Conservation (phyloP, 2,329 filamentous ascomycete genomes). For the Cladosporium colombiae region DNA sequence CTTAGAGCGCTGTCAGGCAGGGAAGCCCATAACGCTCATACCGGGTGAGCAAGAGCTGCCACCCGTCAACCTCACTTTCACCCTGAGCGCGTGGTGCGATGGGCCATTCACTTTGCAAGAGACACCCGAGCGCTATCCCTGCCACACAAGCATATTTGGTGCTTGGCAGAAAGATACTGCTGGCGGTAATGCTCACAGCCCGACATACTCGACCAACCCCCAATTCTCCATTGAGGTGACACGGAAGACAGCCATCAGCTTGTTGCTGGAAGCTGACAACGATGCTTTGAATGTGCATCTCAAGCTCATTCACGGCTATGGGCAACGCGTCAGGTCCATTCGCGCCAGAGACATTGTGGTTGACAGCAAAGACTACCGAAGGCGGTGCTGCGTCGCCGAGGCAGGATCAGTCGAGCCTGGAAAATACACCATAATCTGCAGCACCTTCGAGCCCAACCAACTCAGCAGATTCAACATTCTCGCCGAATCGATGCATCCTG, state of each 20-base stretch:
- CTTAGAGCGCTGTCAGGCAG: conserved; percentile 62
- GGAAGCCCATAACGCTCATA: conserved; percentile 62
- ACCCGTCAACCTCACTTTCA: conserved; percentile 75
- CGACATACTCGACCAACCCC: conserved; percentile 81
- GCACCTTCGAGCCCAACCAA: conserved; percentile 83
- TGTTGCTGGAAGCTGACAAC: conserved; percentile 70
- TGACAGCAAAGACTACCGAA: conserved; percentile 85
- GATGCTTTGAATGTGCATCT: conserved; percentile 76
- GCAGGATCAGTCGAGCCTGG: conserved; percentile 64
- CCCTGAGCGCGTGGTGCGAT: conserved; percentile 77
- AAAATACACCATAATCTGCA: conserved; percentile 83
- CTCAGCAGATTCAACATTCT: conserved; percentile 72
- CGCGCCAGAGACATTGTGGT: conserved; percentile 75
- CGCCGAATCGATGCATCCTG: conserved; percentile 64
- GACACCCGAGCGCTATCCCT: conserved; percentile 62
- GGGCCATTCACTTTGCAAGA: conserved; percentile 60
- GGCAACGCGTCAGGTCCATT: conserved; percentile 69
- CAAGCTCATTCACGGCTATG: conserved; percentile 76
- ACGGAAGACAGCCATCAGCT: conserved; percentile 61
- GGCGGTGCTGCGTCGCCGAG: conserved; percentile 72
- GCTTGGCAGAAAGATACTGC: conserved; percentile 78
- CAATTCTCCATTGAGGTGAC: conserved; percentile 72
- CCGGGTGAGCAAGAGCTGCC: conserved; percentile 79
- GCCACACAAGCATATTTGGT: conserved; percentile 61
- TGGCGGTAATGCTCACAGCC: conserved; percentile 77